Conservation (phyloP, 2,329 filamentous ascomycete species). For the Pseudogymnoascus sp. region DNA sequence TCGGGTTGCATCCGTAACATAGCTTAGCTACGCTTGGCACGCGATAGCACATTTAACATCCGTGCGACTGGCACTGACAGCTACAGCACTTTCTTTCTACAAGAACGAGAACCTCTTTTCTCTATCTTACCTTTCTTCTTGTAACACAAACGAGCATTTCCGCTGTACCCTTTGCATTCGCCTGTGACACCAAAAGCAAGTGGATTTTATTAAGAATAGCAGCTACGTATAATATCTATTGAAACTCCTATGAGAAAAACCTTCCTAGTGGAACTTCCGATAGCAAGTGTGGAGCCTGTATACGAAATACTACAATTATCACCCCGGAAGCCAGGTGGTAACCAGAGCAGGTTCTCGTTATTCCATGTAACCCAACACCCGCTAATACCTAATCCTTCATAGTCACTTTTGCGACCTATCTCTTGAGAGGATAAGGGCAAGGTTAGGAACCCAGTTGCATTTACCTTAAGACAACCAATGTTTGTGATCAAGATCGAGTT, state of each 20-base stretch:
- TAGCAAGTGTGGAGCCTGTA: conserved; percentile 13
- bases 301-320: conserved; percentile 12
- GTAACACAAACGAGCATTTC: too few species aligned
- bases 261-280: neutral
- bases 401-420: conserved; percentile 13
- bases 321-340: conserved; percentile 17
- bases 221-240: neutral
- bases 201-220: neutral
- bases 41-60: neutral
- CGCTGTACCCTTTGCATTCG: too few species aligned
- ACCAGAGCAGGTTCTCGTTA: conserved; percentile 18
- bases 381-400: conserved; percentile 15
- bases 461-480: conserved; percentile 15
- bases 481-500: conserved; percentile 17
- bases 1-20: neutral
- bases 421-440: conserved; percentile 16
- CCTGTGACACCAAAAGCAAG: too few species aligned
- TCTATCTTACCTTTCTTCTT: too few species aligned
- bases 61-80: neutral
- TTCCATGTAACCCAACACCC: conserved; percentile 15
- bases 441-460: conserved; percentile 9
- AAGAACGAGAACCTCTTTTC: neutral
- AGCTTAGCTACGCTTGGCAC: too few species aligned
- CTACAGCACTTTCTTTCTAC: neutral
- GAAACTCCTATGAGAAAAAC: neutral